phyloP scores from a whole-genome alignment of 192 early-diverging fungal species.

The Coemansia sp. region DNA sequence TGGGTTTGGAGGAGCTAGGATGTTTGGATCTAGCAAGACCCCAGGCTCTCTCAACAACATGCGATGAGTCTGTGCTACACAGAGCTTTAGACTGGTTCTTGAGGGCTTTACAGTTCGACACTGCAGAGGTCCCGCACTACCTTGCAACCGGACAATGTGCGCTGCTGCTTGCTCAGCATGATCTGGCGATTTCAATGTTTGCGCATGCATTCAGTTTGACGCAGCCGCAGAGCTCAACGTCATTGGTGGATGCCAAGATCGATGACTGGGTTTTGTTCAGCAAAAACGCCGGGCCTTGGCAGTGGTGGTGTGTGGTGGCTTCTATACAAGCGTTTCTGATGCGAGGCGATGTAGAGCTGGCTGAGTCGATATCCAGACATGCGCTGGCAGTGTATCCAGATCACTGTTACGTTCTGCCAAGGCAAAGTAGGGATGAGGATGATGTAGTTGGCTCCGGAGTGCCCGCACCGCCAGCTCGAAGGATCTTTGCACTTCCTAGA shows the following conservation, averaged over 20 bases:
- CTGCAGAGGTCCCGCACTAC: slow-evolving; percentile 10
- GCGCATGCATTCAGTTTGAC: neutral
- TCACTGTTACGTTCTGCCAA: no score
- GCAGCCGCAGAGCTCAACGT: neutral
- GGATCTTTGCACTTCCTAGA: neutral
- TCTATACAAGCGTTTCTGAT: slow-evolving; percentile 27
- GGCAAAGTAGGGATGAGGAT: neutral
- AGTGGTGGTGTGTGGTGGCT: slow-evolving; percentile 42
- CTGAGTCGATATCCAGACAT: slow-evolving; percentile 1
- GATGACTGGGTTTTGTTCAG: slow-evolving; percentile 1
- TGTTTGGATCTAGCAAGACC: neutral
- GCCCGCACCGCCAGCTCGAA: neutral
- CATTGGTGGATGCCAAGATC: neutral
- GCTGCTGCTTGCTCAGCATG: slow-evolving; percentile 26
- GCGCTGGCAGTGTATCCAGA: neutral
- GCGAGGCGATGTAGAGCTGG: slow-evolving; percentile 35
- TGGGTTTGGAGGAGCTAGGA: neutral
- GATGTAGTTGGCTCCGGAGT: neutral
- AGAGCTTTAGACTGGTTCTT: slow-evolving; percentile 13
- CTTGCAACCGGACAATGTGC: slow-evolving; percentile 39
- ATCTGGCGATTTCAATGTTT: slow-evolving; percentile 29
- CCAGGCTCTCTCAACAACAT: neutral
- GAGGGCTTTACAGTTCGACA: slow-evolving; percentile 19
- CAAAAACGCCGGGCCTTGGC: slow-evolving; percentile 22
- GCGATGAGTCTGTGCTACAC: neutral